Base-by-base conservation (phyloP, 2,329 filamentous ascomycete genomes). In the Penicillium psychrosexuale region DNA sequence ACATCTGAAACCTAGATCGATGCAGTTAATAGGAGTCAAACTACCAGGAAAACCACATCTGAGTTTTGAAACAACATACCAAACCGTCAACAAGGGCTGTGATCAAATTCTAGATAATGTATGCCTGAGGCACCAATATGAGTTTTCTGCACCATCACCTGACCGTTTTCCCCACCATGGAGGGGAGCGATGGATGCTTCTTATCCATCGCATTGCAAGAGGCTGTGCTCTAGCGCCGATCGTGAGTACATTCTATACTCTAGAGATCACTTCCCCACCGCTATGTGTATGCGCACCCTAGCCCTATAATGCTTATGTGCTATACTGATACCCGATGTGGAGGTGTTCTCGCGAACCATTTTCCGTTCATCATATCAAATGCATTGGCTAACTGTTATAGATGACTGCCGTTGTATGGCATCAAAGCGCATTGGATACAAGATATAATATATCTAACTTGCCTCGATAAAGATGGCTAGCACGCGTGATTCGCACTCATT, bases 401-500 rank as follows among this genome's bases (percentile, higher is more conserved):
- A 72, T 72, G 69, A 67, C 60, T 68, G 54, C 60, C 59, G 60
- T 64, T 59, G 58, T 61, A 59, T 65, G 64, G 69, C 62, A 67
- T 61, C 66, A 68, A 56, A 63, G 62, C 61, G 62, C 59, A 68
- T 64, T 62, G 61, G 58, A 66, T 42, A 66, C 55, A 47, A 56
- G 50, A 61, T 60, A 61, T 50, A 51, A 55, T 53, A 60, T 57
- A 61, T 51, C 55, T 56, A 61, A 65, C 34, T 51, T 58, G 51
- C 47, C 58, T 54, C 60, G 60, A 61, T 66, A 63, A 72, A 69
- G 36, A 74, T 74, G 72, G 61, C 69, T 57, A 73, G 70, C 61
- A 73, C 71, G 60, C 72, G 72, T 56, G 72, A 74, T 66, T 72
- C 69, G 44, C 72, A 74, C 58, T 72, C 72, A 46, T 74, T 71